phyloP scores from a whole-genome alignment of 2,329 filamentous ascomycete species.

The Colletotrichum tropicicola region DNA sequence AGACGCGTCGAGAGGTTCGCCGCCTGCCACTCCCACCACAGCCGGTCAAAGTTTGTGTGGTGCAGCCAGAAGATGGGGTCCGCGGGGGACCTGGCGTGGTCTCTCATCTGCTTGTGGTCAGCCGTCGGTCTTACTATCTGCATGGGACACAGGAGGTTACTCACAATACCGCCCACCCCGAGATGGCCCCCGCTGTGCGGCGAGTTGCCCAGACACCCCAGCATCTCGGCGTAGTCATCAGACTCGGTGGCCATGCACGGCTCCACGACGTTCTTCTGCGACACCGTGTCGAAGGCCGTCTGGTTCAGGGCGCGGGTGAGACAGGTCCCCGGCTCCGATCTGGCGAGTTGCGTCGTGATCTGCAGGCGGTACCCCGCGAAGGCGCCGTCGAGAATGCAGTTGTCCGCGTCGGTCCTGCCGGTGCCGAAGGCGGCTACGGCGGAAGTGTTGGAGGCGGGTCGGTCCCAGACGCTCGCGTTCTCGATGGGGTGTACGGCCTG shows the following conservation, averaged over 20 bases:
- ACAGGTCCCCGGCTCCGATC: background rate
- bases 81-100: background rate
- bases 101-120: background rate
- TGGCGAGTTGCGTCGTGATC: background rate
- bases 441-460: background rate
- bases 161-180: background rate
- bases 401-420: background rate
- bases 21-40: slow-evolving; percentile 12
- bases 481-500: background rate
- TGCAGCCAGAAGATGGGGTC: slow-evolving; percentile 13
- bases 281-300: background rate
- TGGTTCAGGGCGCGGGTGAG: slow-evolving; percentile 4
- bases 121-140: fast-evolving
- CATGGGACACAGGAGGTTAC: background rate
- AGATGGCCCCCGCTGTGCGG: slow-evolving; percentile 5
- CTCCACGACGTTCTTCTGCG: background rate
- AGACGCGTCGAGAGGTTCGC: slow-evolving; percentile 10
- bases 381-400: slow-evolving; percentile 35
- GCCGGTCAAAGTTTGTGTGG: background rate
- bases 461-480: background rate
- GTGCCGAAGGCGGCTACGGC: background rate
- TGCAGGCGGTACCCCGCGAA: slow-evolving; percentile 25
- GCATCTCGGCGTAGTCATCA: slow-evolving; percentile 6
- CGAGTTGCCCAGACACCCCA: background rate
- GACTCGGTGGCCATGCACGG: background rate